Conservation (phyloP, 2,329 filamentous ascomycete genomes). For the Sporothrix pallida region DNA sequence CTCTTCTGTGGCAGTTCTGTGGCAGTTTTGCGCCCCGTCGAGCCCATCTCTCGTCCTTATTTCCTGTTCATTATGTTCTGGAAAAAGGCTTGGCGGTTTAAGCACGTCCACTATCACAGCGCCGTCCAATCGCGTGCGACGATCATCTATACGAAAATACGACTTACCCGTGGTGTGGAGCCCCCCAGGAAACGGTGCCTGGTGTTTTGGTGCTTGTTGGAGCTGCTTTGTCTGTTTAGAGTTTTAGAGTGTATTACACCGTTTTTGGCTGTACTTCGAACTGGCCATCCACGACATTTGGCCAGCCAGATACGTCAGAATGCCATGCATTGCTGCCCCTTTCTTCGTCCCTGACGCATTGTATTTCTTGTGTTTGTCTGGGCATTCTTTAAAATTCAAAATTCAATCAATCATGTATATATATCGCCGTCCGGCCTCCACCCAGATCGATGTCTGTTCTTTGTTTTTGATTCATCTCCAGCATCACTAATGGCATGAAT, state of each 20-base stretch:
- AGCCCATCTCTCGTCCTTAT: neutral
- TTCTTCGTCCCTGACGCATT: neutral
- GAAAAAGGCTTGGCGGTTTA: conserved; percentile 19
- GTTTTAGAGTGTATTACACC: neutral
- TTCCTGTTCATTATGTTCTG: neutral
- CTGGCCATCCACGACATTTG: neutral
- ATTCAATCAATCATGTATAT: conserved; percentile 1
- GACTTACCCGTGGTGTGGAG: conserved; percentile 11
- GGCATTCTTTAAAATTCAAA: neutral
- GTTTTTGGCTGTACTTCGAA: neutral
- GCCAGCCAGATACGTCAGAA: neutral
- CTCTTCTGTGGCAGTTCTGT: neutral
- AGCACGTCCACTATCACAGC: neutral
- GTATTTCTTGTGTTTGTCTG: neutral
- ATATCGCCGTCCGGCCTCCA: conserved; percentile 3
- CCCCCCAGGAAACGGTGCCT: conserved; percentile 5
- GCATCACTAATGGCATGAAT: conserved; percentile 4
- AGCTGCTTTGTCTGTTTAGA: no score
- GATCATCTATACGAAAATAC: conserved; percentile 24
- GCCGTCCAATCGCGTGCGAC: conserved; percentile 11
- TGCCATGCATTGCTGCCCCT: conserved; percentile 18
- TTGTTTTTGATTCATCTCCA: neutral
- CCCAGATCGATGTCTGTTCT: neutral
- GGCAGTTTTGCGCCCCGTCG: no score
- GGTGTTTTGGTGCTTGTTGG: neutral